A percentile compares a stretch with the other conserved stretches of the same genome.
phyloP scores from a whole-genome alignment of 345 rosid genomes.

The Limnanthes douglasii region DNA sequence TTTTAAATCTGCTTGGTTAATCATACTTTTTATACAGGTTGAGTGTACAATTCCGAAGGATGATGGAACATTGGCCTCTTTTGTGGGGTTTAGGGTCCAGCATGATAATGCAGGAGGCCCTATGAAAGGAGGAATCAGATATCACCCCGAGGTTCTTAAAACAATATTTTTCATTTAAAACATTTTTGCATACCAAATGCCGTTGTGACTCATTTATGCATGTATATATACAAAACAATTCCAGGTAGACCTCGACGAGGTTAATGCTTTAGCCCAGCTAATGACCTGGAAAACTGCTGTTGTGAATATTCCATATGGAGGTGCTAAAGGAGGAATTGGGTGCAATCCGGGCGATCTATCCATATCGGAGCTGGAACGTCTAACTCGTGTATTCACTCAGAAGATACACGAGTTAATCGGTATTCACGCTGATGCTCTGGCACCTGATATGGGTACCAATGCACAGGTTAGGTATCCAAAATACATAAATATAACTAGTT shows the following conservation, averaged over 20 bases:
- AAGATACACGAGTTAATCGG: slow-evolving; percentile 92
- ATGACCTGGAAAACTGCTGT: slow-evolving; percentile 99
- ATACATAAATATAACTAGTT: too few species aligned
- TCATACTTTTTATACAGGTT: too few species aligned
- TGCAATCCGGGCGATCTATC: slow-evolving; percentile 59
- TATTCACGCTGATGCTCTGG: slow-evolving; percentile 84
- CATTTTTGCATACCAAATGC: too few species aligned
- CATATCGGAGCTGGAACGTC: slow-evolving; percentile 66
- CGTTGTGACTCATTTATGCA: too few species aligned
- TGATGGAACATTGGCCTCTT: slow-evolving; percentile 77
- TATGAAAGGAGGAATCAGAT: slow-evolving; percentile 98
- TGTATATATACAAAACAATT: too few species aligned
- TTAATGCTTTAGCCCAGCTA: slow-evolving; percentile 86
- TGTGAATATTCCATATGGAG: slow-evolving; percentile 91
- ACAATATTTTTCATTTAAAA: neutral
- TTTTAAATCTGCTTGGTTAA: too few species aligned
- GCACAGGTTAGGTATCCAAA: too few species aligned
- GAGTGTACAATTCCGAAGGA: slow-evolving; percentile 93
- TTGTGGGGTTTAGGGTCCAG: slow-evolving; percentile 87
- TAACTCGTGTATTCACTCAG: slow-evolving; percentile 93
- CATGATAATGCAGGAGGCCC: slow-evolving; percentile 99
- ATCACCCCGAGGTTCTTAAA: slow-evolving; percentile 79
- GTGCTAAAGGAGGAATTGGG: slow-evolving; percentile 98
- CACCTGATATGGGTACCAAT: slow-evolving; percentile 98
- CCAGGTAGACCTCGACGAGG: slow-evolving; percentile 95